Evolutionary conservation across 73 alveolate genomes (phyloP), one percentile per base, ranked within the genome.

Genomic region (Uronychia setigera): DNA sequence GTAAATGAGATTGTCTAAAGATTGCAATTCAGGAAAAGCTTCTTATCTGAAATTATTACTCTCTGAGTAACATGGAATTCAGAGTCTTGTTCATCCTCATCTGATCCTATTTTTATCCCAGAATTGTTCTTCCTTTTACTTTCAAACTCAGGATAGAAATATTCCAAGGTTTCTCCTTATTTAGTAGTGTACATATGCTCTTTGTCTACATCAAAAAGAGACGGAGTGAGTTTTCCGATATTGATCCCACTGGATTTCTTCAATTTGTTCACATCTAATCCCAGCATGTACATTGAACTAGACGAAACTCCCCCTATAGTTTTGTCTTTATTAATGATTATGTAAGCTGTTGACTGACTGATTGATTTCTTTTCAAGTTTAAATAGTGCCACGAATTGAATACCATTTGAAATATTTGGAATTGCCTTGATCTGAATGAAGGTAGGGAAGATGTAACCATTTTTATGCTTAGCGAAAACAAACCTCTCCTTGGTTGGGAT

Each of bases 381-480:
- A 82, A 85, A 85, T 1, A 85, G 79, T 1, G 91, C 91, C 19
- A 85, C 91, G 79, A 85, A 85, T 77, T 85, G 79, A 33, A 78
- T 30, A 33, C 91, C 91, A 1, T 30, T 34, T 77, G 80, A 35
- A 29, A 79, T 1, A 59, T 78, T 85, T 29, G 76, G 79, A 1
- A 85, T 82, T 86, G 77, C 57, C 74, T 85, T 85, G 19, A 46
- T 46, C 19, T 46, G 19, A 19, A 46, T 46, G 67, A 46, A 19
- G 19, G 67, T 84, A 30, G 92, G 92, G 80, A 86, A 86, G 9
- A 86, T 80, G 75, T 86, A 86, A 29, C 92, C 92, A 59, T 35
- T 28, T 60, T 86, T 86, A 60, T 86, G 92, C 33, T 83, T 86
- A 0, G 88, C 92, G 76, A 86, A 80, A 1, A 86, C 88, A 31